Evolutionary conservation across 345 rosid species (phyloP).

Genomic region (Boechera divaricarpa): DNA sequence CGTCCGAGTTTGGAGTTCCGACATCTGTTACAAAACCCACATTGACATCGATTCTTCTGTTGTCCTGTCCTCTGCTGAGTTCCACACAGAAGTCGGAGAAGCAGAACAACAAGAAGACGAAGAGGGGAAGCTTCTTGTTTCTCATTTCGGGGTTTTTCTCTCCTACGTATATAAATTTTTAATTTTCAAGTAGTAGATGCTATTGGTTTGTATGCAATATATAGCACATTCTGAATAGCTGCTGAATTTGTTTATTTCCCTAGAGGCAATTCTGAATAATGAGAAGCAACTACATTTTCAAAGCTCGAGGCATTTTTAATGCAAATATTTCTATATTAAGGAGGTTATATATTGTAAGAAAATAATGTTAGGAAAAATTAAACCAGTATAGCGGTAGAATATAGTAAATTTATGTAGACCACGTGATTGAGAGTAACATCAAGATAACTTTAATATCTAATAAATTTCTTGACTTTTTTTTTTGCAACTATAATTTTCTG

Average conservation of each 20-base stretch:
- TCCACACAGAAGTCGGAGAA: background rate
- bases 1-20: constrained; percentile 32
- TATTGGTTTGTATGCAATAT: background rate
- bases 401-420: no score
- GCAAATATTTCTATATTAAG: background rate
- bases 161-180: no score
- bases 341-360: background rate
- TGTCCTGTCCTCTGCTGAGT: constrained; percentile 34
- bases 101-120: background rate
- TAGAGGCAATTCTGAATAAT: background rate
- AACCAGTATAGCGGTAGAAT: no score
- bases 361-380: no score
- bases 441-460: no score
- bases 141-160: no score
- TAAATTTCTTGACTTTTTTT: no score
- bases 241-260: no score
- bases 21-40: constrained; percentile 63
- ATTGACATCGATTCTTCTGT: constrained; percentile 43
- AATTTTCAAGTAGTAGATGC: background rate
- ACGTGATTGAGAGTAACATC: no score
- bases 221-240: background rate
- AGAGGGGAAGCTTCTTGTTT: no score
- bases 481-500: no score
- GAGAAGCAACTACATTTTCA: background rate
- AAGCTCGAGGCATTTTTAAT: background rate